Conservation (phyloP, 345 rosid species). For the Gossypium rotundifolium region DNA sequence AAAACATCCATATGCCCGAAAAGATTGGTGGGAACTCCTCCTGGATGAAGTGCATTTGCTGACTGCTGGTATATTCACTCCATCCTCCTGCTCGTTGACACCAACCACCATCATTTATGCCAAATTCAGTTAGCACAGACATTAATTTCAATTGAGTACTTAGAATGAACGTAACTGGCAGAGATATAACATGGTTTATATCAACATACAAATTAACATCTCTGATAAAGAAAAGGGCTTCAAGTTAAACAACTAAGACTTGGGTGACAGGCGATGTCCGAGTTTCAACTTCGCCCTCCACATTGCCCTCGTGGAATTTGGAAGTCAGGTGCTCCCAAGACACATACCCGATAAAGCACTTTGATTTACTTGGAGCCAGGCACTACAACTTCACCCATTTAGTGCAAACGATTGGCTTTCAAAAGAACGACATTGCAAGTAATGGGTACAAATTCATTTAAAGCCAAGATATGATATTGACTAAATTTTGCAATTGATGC, state of each 20-base stretch:
- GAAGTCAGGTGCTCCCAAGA: too few relatives aligned
- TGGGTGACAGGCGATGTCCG: too few relatives aligned
- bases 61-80: conserved; percentile 28
- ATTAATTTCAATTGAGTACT: neutral
- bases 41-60: conserved; percentile 50
- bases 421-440: too few relatives aligned
- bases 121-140: neutral
- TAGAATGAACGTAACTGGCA: neutral
- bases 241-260: too few relatives aligned
- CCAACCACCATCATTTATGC: neutral
- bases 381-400: too few relatives aligned
- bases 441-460: neutral
- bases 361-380: too few relatives aligned
- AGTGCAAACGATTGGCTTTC: too few relatives aligned
- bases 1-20: conserved; percentile 27
- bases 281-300: too few relatives aligned
- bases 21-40: conserved; percentile 37
- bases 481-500: neutral
- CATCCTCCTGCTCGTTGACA: conserved; percentile 38
- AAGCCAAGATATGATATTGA: neutral
- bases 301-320: too few relatives aligned
- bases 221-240: neutral
- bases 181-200: neutral
- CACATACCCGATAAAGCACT: too few relatives aligned
- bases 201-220: neutral